phyloP scores from a whole-genome alignment of 1,139 yeast genomes.

The Eremothecium coryli region DNA sequence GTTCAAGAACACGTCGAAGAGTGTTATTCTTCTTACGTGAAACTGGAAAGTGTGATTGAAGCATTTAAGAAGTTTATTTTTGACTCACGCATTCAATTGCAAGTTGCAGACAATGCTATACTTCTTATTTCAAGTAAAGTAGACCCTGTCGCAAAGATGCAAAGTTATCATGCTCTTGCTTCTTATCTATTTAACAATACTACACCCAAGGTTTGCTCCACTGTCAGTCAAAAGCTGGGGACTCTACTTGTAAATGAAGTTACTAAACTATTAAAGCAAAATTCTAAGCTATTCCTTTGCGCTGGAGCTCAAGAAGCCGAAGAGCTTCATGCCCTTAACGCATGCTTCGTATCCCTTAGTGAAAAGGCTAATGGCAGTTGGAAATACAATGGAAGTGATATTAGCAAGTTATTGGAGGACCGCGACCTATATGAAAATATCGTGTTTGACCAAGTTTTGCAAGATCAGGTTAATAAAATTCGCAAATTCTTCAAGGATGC shows the following conservation, averaged over 20 bases:
- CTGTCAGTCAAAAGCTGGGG: slow-evolving; percentile 16
- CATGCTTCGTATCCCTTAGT: slow-evolving; percentile 12
- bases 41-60: slow-evolving; percentile 3
- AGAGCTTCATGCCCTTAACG: slow-evolving; percentile 11
- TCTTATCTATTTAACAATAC: slow-evolving; percentile 13
- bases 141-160: slow-evolving; percentile 8
- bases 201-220: slow-evolving; percentile 4
- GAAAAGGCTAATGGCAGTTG: slow-evolving; percentile 9
- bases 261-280: slow-evolving; percentile 17
- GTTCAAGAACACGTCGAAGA: slow-evolving; percentile 14
- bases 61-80: slow-evolving; percentile 7
- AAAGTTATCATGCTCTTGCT: slow-evolving; percentile 14
- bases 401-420: slow-evolving; percentile 18
- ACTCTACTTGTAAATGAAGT: slow-evolving; percentile 19
- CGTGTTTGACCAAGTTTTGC: slow-evolving; percentile 21
- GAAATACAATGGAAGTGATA: slow-evolving; percentile 15
- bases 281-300: slow-evolving; percentile 18
- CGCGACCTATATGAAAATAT: slow-evolving; percentile 19
- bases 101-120: neutral
- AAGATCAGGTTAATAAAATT: slow-evolving; percentile 13
- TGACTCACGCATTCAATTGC: neutral
- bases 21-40: slow-evolving; percentile 6
- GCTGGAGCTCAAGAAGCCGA: slow-evolving; percentile 10
- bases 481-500: slow-evolving; percentile 14
- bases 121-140: neutral